Evolutionary conservation across 305 asterid genomes (phyloP).

Genomic region (Coffea humblotiana): DNA sequence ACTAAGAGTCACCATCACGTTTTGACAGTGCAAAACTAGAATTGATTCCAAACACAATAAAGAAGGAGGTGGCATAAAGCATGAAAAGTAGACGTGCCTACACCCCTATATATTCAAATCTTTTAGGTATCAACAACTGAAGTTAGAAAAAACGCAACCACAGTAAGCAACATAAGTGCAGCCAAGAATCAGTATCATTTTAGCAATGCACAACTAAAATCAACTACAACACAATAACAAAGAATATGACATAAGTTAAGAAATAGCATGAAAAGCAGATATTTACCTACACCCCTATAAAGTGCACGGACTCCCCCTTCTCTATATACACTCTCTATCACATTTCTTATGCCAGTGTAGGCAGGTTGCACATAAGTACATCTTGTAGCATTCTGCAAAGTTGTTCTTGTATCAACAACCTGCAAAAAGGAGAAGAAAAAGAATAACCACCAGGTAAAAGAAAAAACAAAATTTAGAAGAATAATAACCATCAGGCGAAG

Average conservation of each 20-base stretch:
- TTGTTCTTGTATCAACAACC: conserved; percentile 59
- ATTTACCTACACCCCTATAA: conserved; percentile 88
- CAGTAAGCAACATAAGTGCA: neutral
- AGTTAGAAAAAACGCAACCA: neutral
- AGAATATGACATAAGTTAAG: conserved; percentile 10
- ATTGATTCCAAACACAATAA: neutral
- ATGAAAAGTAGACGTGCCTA: conserved; percentile 45
- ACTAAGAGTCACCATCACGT: neutral
- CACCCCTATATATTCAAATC: conserved; percentile 60
- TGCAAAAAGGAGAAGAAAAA: conserved; percentile 24
- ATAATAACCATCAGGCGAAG: neutral
- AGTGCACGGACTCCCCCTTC: conserved; percentile 86
- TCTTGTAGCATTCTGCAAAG: conserved; percentile 37
- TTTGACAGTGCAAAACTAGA: neutral
- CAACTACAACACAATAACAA: neutral
- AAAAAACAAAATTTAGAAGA: neutral
- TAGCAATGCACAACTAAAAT: neutral
- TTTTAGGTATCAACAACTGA: neutral
- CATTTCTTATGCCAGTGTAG: conserved; percentile 74
- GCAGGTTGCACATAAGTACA: conserved; percentile 48
- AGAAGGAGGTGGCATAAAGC: conserved; percentile 5
- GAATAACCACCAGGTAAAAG: neutral
- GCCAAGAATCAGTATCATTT: neutral
- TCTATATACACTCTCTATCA: conserved; percentile 62
- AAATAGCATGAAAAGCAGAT: conserved; percentile 1